phyloP scores from a whole-genome alignment of 306 rosid species.

The Chamaecrista fasciculata region DNA sequence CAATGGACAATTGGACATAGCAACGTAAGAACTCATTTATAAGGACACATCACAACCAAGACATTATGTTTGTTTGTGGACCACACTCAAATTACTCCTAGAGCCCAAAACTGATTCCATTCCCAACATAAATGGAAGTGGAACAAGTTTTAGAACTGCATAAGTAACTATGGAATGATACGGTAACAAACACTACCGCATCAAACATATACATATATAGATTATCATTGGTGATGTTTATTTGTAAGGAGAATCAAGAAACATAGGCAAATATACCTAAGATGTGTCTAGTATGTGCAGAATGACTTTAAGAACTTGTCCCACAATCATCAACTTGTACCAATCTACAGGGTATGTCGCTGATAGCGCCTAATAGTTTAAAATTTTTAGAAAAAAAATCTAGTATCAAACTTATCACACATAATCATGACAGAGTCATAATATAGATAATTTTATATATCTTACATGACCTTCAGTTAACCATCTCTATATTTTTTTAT shows the following conservation, averaged over 20 bases:
- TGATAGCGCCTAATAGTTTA: not conserved
- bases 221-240: not conserved
- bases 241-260: not conserved
- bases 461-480: not conserved
- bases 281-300: not conserved
- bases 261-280: not conserved
- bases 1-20: not conserved
- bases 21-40: not conserved
- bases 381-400: not conserved
- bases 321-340: constrained; percentile 12
- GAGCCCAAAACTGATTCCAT: not conserved
- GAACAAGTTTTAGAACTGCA: not conserved
- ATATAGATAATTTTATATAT: not conserved
- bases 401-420: not conserved
- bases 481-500: not conserved
- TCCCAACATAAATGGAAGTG: not conserved
- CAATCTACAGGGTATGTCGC: not conserved
- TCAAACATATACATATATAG: not conserved
- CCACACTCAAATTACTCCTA: not conserved
- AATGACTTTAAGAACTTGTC: not conserved
- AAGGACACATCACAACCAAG: not conserved
- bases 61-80: not conserved
- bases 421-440: not conserved
- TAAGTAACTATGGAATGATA: not conserved
- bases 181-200: not conserved